A percentile compares a stretch with the other conserved stretches of the same genome.
Conservation (phyloP, 768 basidiomycete genomes). For the Pleurotus citrinopileatus region DNA sequence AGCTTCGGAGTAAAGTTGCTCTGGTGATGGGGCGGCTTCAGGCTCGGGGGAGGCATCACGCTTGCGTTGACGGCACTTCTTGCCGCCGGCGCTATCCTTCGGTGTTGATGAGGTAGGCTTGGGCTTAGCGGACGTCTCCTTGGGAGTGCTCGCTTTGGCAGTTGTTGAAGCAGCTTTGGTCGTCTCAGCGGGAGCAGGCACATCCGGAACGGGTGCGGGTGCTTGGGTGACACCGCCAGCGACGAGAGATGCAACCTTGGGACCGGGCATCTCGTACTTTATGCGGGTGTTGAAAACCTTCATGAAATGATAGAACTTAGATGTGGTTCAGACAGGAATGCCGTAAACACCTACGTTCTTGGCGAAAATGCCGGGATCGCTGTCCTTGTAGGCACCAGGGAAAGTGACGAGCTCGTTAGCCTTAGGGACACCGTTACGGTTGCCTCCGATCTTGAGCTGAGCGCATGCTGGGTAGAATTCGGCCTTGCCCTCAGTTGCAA, state of each 20-base stretch:
- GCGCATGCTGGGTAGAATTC: conserved; percentile 61
- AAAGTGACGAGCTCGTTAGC: conserved; percentile 37
- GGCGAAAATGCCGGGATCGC: conserved; percentile 50
- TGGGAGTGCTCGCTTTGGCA: neutral
- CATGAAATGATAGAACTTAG: neutral
- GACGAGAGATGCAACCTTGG: conserved; percentile 41
- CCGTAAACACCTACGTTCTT: conserved; percentile 28
- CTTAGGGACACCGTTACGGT: conserved; percentile 30
- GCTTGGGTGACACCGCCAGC: conserved; percentile 4
- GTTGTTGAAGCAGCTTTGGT: neutral
- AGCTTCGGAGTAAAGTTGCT: conserved; percentile 5
- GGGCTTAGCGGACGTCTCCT: neutral
- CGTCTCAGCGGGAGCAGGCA: neutral
- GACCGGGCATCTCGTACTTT: conserved; percentile 49
- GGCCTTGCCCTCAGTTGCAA: conserved; percentile 46
- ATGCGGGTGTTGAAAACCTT: conserved; percentile 28
- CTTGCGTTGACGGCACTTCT: neutral
- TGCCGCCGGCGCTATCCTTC: no score
- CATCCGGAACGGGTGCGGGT: neutral
- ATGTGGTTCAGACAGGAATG: neutral
- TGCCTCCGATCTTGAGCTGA: conserved; percentile 38
- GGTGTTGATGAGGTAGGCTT: neutral
- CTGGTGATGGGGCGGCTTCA: conserved; percentile 8
- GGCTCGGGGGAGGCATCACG: conserved; percentile 5
- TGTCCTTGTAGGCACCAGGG: conserved; percentile 53